Conservation (phyloP, 2,329 filamentous ascomycete genomes). For the Dendryphion nanum region DNA sequence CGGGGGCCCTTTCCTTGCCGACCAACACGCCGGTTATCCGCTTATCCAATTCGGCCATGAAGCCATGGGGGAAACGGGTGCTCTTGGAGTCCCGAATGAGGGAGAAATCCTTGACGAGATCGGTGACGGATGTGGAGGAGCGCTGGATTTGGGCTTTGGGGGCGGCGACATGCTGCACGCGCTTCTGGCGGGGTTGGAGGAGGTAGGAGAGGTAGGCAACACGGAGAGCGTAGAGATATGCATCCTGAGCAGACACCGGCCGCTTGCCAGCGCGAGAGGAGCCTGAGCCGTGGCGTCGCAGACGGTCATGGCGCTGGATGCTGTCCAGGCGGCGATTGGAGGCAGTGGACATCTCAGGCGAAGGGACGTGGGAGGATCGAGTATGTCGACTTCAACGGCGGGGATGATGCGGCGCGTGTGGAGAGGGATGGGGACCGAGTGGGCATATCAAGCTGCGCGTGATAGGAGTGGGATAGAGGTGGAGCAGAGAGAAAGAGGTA, state of each 20-base stretch:
- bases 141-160: constrained; percentile 64
- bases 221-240: constrained; percentile 86
- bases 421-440: neutral
- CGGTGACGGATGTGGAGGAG: constrained; percentile 70
- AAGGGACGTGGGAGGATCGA: constrained; percentile 5
- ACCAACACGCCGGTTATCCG: constrained; percentile 77
- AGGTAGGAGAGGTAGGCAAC: constrained; percentile 91
- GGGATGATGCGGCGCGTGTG: neutral
- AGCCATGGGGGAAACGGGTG: constrained; percentile 68
- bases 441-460: constrained; percentile 6
- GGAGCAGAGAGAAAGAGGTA: no score
- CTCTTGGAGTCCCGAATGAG: constrained; percentile 66
- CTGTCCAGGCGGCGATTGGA: constrained; percentile 43
- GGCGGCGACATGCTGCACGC: constrained; percentile 76
- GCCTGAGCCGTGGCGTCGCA: constrained; percentile 36
- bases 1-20: constrained; percentile 78
- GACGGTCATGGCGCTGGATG: constrained; percentile 40
- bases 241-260: constrained; percentile 64
- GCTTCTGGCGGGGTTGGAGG: constrained; percentile 83
- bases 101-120: constrained; percentile 85
- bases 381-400: neutral
- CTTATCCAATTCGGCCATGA: constrained; percentile 70
- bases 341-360: constrained; percentile 26
- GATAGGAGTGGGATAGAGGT: no score
- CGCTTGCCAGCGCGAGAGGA: constrained; percentile 39